Evolutionary conservation across 2,329 filamentous ascomycete genomes (phyloP).

Genomic region (Dissoconium aciculare): DNA sequence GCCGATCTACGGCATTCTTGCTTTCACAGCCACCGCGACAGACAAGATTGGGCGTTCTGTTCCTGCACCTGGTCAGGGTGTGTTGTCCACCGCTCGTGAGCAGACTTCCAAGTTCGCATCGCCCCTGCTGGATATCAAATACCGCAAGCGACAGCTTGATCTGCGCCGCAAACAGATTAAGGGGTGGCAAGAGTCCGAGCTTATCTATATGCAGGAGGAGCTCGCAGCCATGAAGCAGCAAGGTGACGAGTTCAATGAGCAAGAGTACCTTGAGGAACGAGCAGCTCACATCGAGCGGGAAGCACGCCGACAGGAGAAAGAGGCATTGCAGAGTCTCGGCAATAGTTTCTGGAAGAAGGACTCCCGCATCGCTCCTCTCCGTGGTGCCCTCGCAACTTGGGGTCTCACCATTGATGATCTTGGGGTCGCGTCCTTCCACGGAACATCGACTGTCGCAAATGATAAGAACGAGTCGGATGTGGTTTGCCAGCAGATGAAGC

Average conservation of each 20-base stretch:
- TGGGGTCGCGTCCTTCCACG: conserved; percentile 92
- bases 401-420: conserved; percentile 95
- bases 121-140: conserved; percentile 91
- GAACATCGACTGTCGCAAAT: conserved; percentile 94
- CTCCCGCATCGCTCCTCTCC: conserved; percentile 79
- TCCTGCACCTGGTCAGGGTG: conserved; percentile 89
- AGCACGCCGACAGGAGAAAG: conserved; percentile 78
- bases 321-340: conserved; percentile 79
- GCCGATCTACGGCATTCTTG: conserved; percentile 88
- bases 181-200: conserved; percentile 89
- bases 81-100: conserved; percentile 88
- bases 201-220: conserved; percentile 86
- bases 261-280: conserved; percentile 74
- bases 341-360: conserved; percentile 99
- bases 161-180: conserved; percentile 88
- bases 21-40: conserved; percentile 85
- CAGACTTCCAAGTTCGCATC: conserved; percentile 83
- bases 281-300: conserved; percentile 76
- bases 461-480: conserved; percentile 99
- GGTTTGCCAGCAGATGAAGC: conserved; percentile 87
- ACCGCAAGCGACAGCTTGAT: conserved; percentile 87
- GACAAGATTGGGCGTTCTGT: conserved; percentile 99
- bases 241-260: conserved; percentile 57
- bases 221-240: conserved; percentile 79
- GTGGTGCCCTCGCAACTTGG: conserved; percentile 93